These are phyloP conservation scores for Choiromyces venosus DNA, from an alignment of 495 filamentous ascomycete species.

Conservation along the genomic window DNA sequence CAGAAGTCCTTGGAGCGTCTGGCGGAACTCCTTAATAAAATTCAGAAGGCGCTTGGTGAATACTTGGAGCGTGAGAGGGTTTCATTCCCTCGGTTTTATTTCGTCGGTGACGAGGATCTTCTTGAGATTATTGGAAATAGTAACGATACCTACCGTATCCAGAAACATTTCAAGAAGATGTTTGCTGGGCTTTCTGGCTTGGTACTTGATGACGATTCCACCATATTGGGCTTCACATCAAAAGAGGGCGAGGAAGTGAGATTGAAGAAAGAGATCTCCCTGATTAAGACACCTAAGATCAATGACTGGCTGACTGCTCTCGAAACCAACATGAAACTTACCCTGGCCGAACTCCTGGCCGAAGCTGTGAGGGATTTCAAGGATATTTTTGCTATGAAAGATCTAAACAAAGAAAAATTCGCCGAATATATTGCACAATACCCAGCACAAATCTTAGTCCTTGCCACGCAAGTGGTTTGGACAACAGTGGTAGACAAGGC, in stretches of 20 bases:
- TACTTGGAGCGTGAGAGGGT: conserved; percentile 96
- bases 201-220: conserved; percentile 80
- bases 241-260: conserved; percentile 90
- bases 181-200: conserved; percentile 91
- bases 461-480: conserved; percentile 94
- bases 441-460: conserved; percentile 90
- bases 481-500: conserved; percentile 73
- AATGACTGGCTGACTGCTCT: conserved; percentile 95
- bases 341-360: conserved; percentile 80
- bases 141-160: conserved; percentile 89
- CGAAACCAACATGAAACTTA: conserved; percentile 88
- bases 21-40: conserved; percentile 94
- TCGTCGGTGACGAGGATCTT: conserved; percentile 96
- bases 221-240: conserved; percentile 86
- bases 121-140: conserved; percentile 99
- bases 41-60: conserved; percentile 97
- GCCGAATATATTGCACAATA: conserved; percentile 71
- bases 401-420: conserved; percentile 62
- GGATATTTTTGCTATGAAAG: conserved; percentile 60
- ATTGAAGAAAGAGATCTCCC: conserved; percentile 81
- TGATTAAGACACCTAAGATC: conserved; percentile 87
- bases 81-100: conserved; percentile 97
- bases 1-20: conserved; percentile 93
- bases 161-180: conserved; percentile 99
- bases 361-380: conserved; percentile 76